Conservation (phyloP, 768 basidiomycete genomes). For the Lyophyllum shimeji region DNA sequence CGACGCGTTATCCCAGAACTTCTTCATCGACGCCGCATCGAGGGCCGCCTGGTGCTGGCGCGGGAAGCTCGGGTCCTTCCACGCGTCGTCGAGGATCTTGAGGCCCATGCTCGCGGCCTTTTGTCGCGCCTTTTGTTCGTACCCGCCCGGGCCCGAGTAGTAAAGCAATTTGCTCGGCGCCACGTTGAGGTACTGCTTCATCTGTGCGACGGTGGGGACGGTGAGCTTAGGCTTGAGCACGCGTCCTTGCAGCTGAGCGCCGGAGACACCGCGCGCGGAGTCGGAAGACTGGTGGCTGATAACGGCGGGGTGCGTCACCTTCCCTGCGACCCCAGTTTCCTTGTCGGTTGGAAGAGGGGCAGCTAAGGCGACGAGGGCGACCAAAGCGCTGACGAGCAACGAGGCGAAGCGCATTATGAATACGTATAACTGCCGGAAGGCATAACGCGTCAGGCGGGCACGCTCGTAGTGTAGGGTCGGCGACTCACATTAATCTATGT, state of each 20-base stretch:
- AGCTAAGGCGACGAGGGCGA: conserved; percentile 1
- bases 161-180: conserved; percentile 3
- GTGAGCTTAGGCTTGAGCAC: neutral
- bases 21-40: neutral
- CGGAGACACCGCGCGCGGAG: neutral
- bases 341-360: neutral
- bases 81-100: conserved; percentile 10
- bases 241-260: neutral
- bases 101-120: neutral
- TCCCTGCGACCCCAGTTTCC: neutral
- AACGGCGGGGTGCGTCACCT: neutral
- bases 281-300: neutral
- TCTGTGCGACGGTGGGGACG: neutral
- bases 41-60: neutral
- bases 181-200: neutral
- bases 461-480: too few species aligned
- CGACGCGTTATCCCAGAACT: conserved; percentile 14
- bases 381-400: conserved; percentile 1
- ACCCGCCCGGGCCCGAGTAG: conserved; percentile 15
- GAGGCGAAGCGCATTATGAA: conserved; percentile 3
- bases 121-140: neutral
- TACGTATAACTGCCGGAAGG: neutral
- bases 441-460: neutral
- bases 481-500: neutral
- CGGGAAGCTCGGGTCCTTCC: conserved; percentile 2